These are phyloP conservation scores for Starmerella geochares DNA, from an alignment of 805 yeast genomes.

Conservation along the genomic window DNA sequence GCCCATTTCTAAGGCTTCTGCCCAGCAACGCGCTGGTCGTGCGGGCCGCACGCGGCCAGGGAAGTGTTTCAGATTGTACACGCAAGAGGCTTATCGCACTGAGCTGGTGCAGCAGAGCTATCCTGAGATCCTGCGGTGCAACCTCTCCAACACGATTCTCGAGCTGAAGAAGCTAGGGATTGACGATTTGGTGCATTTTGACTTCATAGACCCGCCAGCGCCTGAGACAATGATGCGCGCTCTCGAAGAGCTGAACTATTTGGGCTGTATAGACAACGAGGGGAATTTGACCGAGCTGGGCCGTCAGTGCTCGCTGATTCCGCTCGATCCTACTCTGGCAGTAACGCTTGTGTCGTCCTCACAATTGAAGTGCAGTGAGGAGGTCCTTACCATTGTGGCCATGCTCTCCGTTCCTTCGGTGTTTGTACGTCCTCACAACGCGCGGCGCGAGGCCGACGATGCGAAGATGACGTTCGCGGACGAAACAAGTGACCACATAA, in stretches of 20 bases:
- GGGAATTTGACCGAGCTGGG: slow-evolving; percentile 87
- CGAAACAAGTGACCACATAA: slow-evolving; percentile 89
- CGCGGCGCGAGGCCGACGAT: slow-evolving; percentile 83
- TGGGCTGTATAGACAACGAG: slow-evolving; percentile 81
- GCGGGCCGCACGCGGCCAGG: slow-evolving; percentile 99
- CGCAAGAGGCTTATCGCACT: slow-evolving; percentile 91
- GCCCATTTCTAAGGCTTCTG: slow-evolving; percentile 93
- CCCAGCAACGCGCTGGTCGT: slow-evolving; percentile 98
- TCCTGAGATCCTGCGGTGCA: slow-evolving; percentile 88
- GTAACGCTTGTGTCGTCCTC: slow-evolving; percentile 85
- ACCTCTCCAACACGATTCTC: slow-evolving; percentile 80
- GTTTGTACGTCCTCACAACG: slow-evolving; percentile 86
- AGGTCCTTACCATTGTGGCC: slow-evolving; percentile 78
- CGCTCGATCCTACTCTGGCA: slow-evolving; percentile 90
- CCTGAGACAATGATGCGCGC: slow-evolving; percentile 99
- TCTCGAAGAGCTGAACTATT: slow-evolving; percentile 81
- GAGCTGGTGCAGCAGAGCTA: slow-evolving; percentile 91
- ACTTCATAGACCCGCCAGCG: slow-evolving; percentile 98
- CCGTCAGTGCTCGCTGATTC: slow-evolving; percentile 82
- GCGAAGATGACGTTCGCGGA: slow-evolving; percentile 80
- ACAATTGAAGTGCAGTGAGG: slow-evolving; percentile 77
- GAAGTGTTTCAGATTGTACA: slow-evolving; percentile 89
- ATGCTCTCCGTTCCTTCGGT: slow-evolving; percentile 86
- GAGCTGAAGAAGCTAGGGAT: slow-evolving; percentile 89
- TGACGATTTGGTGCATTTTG: slow-evolving; percentile 93